A percentile compares a stretch with the other conserved stretches of the same genome.
Evolutionary conservation across 108 stramenopile species (phyloP).

Genomic region (Epithemia pelagica): DNA sequence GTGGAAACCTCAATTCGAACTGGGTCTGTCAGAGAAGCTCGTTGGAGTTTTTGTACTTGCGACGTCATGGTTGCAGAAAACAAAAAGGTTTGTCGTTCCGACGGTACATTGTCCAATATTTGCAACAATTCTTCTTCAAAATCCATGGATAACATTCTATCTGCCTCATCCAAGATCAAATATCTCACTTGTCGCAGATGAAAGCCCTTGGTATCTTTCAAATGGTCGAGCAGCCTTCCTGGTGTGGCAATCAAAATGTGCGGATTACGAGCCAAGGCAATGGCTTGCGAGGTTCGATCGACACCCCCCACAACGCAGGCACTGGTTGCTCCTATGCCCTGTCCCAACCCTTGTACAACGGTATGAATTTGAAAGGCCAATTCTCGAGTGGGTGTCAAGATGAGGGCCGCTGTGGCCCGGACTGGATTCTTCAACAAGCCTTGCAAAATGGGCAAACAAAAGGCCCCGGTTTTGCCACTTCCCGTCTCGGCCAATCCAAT

Average conservation of each 20-base stretch:
- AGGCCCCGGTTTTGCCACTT: constrained; percentile 92
- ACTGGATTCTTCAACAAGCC: constrained; percentile 68
- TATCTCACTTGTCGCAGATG: constrained; percentile 82
- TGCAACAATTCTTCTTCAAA: constrained; percentile 91
- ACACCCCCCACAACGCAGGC: constrained; percentile 98
- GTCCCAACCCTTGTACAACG: constrained; percentile 89
- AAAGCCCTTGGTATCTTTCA: constrained; percentile 98
- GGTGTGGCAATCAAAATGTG: constrained; percentile 98
- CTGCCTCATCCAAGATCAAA: constrained; percentile 98
- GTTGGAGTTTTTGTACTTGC: constrained; percentile 96
- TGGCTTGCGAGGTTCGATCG: constrained; percentile 87
- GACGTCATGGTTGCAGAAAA: constrained; percentile 98
- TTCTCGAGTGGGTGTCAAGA: constrained; percentile 97
- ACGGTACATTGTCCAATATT: constrained; percentile 86
- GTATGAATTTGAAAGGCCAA: constrained; percentile 99
- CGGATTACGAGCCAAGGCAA: constrained; percentile 94
- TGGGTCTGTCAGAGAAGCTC: constrained; percentile 89
- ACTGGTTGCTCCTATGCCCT: constrained; percentile 79
- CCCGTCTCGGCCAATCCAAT: constrained; percentile 88
- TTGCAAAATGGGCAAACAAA: constrained; percentile 89
- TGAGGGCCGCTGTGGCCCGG: constrained; percentile 73
- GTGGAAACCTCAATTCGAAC: constrained; percentile 89
- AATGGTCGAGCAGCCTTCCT: constrained; percentile 94
- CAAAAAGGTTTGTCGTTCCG: constrained; percentile 84
- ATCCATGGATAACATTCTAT: constrained; percentile 94